Conservation (phyloP, 2,329 filamentous ascomycete species). For the Aspergillus viridinutans region DNA sequence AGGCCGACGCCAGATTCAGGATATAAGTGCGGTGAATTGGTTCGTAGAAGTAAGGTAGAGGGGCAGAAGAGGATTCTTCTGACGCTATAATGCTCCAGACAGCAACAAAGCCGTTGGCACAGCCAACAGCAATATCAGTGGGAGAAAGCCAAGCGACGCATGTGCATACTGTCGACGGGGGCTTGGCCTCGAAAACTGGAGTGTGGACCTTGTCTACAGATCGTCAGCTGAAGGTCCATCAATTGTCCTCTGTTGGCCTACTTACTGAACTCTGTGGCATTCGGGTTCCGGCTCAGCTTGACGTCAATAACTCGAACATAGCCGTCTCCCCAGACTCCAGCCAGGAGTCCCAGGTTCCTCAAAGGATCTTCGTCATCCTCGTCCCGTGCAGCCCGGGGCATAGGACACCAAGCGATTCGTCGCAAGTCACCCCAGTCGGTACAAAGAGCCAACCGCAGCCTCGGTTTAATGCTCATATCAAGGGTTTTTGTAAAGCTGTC, state of each 20-base stretch:
- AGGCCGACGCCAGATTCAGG: constrained; percentile 44
- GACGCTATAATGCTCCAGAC: constrained; percentile 46
- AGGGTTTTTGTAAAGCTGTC: constrained; percentile 34
- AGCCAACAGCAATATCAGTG: constrained; percentile 52
- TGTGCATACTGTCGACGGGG: constrained; percentile 52
- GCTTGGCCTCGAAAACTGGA: constrained; percentile 49
- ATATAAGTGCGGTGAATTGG: constrained; percentile 37
- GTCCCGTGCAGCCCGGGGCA: constrained; percentile 30
- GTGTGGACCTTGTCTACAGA: constrained; percentile 39
- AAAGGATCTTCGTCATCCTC: constrained; percentile 26
- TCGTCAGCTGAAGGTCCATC: background rate
- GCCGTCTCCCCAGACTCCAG: constrained; percentile 57
- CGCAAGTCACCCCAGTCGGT: constrained; percentile 55
- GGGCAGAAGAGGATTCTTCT: constrained; percentile 9
- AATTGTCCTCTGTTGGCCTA: background rate
- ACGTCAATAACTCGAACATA: constrained; percentile 52
- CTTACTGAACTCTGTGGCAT: constrained; percentile 32
- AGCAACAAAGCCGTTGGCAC: constrained; percentile 54
- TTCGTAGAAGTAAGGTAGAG: constrained; percentile 34
- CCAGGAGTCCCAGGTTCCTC: constrained; percentile 49
- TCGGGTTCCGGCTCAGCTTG: constrained; percentile 25
- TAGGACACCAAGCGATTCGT: constrained; percentile 55
- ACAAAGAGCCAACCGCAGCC: constrained; percentile 50
- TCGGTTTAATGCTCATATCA: constrained; percentile 42
- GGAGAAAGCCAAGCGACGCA: constrained; percentile 55